Evolutionary conservation across 2,329 filamentous ascomycete genomes (phyloP).

Genomic region (Colletotrichum gigasporum): DNA sequence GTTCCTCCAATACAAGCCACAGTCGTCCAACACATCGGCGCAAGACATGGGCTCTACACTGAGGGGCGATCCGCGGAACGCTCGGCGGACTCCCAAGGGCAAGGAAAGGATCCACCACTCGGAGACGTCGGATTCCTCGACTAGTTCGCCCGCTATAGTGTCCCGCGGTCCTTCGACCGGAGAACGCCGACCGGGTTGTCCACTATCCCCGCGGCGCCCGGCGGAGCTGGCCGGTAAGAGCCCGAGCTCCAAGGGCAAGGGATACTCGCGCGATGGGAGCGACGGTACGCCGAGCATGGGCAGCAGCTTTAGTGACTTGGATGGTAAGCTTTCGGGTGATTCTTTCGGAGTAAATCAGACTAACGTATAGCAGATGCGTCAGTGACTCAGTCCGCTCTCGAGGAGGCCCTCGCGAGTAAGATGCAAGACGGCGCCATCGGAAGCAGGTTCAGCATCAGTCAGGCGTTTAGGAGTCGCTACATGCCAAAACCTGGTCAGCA

Average conservation of each 20-base stretch:
- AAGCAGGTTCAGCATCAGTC: conserved; percentile 75
- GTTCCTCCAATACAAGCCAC: conserved; percentile 58
- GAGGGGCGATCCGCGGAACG: conserved; percentile 52
- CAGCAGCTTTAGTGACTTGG: conserved; percentile 87
- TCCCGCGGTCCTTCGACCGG: conserved; percentile 40
- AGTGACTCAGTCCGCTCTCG: conserved; percentile 81
- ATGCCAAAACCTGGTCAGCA: conserved; percentile 43
- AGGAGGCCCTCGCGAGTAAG: conserved; percentile 79
- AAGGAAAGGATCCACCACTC: conserved; percentile 54
- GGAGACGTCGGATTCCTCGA: conserved; percentile 71
- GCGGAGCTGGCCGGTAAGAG: conserved; percentile 67
- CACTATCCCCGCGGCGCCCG: conserved; percentile 67
- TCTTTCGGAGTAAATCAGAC: background rate
- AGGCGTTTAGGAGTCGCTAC: conserved; percentile 72
- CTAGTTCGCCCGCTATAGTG: conserved; percentile 58
- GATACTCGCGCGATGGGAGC: conserved; percentile 68
- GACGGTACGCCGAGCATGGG: conserved; percentile 84
- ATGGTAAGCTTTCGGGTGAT: conserved; percentile 60
- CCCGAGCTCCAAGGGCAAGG: conserved; percentile 59
- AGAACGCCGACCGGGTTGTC: conserved; percentile 49
- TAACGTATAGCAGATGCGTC: conserved; percentile 69
- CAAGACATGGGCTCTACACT: conserved; percentile 64
- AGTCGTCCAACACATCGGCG: conserved; percentile 44
- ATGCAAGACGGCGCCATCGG: conserved; percentile 70
- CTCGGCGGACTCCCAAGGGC: conserved; percentile 40